Conservation (phyloP, 2,329 filamentous ascomycete species). For the Trichoderma gracile region DNA sequence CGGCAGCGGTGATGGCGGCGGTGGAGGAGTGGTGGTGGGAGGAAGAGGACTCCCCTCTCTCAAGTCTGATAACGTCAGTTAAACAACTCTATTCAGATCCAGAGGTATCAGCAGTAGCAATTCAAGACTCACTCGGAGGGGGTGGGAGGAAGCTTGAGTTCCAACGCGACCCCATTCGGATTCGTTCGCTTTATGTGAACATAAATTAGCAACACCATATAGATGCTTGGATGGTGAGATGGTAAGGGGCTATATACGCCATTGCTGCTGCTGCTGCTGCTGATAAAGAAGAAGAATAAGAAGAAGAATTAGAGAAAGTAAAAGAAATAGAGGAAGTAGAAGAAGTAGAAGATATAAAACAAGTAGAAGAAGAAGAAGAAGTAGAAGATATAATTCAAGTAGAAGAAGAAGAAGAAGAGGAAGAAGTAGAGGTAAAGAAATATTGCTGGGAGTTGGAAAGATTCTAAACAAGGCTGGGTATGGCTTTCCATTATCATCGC, state of each 20-base stretch:
- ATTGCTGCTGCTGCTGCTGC: slow-evolving; percentile 1
- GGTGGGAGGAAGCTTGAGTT: too few relatives aligned
- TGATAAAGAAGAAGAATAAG: background rate
- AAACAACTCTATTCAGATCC: background rate
- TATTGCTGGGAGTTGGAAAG: background rate
- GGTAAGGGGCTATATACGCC: slow-evolving; percentile 6
- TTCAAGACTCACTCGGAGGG: too few relatives aligned
- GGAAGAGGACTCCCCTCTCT: background rate
- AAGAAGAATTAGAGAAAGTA: background rate
- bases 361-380: background rate
- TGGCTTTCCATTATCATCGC: slow-evolving; percentile 4
- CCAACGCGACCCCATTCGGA: background rate
- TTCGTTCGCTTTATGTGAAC: background rate
- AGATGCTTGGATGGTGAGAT: slow-evolving; percentile 4
- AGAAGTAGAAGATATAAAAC: background rate
- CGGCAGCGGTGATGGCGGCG: background rate
- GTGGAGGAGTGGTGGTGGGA: background rate
- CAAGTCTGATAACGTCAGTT: slow-evolving; percentile 4
- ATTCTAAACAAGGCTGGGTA: slow-evolving; percentile 5
- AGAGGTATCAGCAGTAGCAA: too few relatives aligned
- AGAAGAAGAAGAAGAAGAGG: background rate
- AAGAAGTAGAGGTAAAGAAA: background rate
- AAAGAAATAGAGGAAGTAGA: background rate
- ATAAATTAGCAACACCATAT: slow-evolving; percentile 9
- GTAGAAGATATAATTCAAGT: background rate